Percentiles rank a stretch among this genome's conserved stretches.
Conservation (phyloP, 2,329 filamentous ascomycete species). For the Xylaria sp. region DNA sequence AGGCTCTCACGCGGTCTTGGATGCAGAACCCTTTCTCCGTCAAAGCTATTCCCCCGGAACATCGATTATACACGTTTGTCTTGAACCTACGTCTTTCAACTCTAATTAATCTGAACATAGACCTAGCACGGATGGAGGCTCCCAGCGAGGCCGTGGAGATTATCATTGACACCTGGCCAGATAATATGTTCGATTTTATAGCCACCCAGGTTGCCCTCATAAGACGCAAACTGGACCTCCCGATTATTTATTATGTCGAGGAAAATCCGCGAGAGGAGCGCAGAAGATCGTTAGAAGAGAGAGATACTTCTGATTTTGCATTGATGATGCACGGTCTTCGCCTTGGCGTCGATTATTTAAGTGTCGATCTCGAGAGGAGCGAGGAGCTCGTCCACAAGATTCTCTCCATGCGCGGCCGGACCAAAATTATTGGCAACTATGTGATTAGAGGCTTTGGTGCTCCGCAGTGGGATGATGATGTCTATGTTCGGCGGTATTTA, state of each 20-base stretch:
- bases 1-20: conserved; percentile 62
- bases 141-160: conserved; percentile 70
- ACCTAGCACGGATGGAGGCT: conserved; percentile 65
- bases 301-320: conserved; percentile 61
- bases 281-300: conserved; percentile 53
- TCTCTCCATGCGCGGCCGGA: conserved; percentile 64
- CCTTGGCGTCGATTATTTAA: conserved; percentile 73
- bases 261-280: conserved; percentile 58
- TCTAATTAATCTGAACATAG: conserved; percentile 62
- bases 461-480: conserved; percentile 65
- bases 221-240: conserved; percentile 65
- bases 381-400: conserved; percentile 61
- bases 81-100: conserved; percentile 70
- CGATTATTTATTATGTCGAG: conserved; percentile 69
- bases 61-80: conserved; percentile 69
- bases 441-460: conserved; percentile 58
- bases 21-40: conserved; percentile 71
- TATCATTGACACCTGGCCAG: conserved; percentile 67
- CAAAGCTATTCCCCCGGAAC: conserved; percentile 67
- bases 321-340: conserved; percentile 72
- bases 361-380: conserved; percentile 69
- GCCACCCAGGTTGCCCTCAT: conserved; percentile 67
- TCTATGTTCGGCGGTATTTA: conserved; percentile 64
- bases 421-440: conserved; percentile 70
- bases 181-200: conserved; percentile 60